A percentile compares a stretch with the other conserved stretches of the same genome.
phyloP scores from a whole-genome alignment of 2,329 filamentous ascomycete genomes.

The Diaporthe nobilis region DNA sequence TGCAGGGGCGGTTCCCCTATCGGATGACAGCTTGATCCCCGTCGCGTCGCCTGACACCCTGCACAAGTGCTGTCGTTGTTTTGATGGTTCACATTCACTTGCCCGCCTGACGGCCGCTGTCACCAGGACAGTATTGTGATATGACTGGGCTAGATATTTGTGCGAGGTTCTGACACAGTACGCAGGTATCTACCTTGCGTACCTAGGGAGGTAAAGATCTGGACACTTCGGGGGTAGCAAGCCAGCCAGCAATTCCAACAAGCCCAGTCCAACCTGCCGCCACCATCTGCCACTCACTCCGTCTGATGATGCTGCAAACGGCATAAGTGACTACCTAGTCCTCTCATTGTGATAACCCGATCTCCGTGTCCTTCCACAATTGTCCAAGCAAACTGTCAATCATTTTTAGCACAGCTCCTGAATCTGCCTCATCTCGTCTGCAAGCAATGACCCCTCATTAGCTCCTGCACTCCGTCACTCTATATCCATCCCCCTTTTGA shows the following conservation, averaged over 20 bases:
- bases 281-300: background rate
- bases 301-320: slow-evolving; percentile 7
- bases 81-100: background rate
- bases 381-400: background rate
- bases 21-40: slow-evolving; percentile 27
- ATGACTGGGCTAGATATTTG: background rate
- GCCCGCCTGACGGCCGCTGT: slow-evolving; percentile 20
- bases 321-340: background rate
- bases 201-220: background rate
- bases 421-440: slow-evolving; percentile 18
- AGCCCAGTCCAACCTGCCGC: background rate
- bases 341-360: slow-evolving; percentile 5
- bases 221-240: too few relatives aligned
- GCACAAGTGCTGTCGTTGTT: background rate
- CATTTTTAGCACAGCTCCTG: background rate
- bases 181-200: background rate
- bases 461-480: background rate
- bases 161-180: background rate
- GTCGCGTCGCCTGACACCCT: slow-evolving; percentile 22
- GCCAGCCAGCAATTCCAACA: background rate
- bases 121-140: slow-evolving; percentile 12
- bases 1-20: slow-evolving; percentile 24
- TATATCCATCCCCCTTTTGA: background rate
- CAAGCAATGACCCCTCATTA: background rate
- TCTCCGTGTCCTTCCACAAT: background rate